Evolutionary conservation across 2,329 filamentous ascomycete species (phyloP).

Genomic region (Talaromyces amestolkiae): DNA sequence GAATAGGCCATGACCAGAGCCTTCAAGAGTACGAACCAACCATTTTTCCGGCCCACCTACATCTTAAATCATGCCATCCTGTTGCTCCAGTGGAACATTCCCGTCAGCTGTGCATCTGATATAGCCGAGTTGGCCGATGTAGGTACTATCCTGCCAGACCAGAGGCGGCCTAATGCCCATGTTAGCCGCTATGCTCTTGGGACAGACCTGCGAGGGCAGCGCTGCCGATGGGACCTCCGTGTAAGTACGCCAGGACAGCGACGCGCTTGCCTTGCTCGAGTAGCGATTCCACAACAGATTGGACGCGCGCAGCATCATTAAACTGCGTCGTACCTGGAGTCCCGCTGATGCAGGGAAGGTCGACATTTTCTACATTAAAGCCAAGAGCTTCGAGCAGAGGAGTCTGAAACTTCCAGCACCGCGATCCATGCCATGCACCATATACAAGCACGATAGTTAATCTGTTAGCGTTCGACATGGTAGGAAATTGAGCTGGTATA

Average conservation of each 20-base stretch:
- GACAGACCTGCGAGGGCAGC: not conserved
- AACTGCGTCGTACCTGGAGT: not conserved
- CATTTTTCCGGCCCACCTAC: not conserved
- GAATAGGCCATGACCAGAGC: not conserved
- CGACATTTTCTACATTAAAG: not conserved
- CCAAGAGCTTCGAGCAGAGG: not conserved
- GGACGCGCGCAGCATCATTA: not conserved
- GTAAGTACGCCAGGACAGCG: not conserved
- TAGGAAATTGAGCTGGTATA: too few species aligned
- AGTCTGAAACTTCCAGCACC: conserved; percentile 10
- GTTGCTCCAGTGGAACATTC: not conserved
- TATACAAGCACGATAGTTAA: not conserved
- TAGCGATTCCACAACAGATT: conserved; percentile 5
- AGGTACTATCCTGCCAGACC: not conserved
- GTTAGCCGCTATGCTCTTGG: not conserved
- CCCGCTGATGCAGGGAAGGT: not conserved
- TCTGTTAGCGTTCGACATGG: not conserved
- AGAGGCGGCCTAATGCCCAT: not conserved
- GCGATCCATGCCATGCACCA: conserved; percentile 8
- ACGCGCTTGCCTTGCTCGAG: not conserved
- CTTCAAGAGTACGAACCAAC: not conserved
- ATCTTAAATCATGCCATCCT: not conserved
- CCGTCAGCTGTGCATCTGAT: not conserved
- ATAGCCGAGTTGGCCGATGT: not conserved
- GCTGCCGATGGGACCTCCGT: not conserved